Percentiles rank a stretch among this genome's conserved stretches.
Conservation (phyloP, 345 rosid genomes). For the Hypericum androsaemum region DNA sequence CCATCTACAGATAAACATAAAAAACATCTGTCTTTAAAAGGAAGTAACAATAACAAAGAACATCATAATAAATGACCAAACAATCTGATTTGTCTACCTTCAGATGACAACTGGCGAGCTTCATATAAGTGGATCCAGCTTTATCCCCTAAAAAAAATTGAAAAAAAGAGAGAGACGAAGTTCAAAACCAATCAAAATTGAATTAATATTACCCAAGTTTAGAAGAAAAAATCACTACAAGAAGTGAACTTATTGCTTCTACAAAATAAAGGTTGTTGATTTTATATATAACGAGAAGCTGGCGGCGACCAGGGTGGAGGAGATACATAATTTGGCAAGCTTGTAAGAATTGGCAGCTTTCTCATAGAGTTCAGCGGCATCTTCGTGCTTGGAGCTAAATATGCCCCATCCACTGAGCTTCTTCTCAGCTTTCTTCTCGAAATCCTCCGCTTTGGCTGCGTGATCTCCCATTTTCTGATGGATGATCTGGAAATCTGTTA, state of each 20-base stretch:
- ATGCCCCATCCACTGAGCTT: slow-evolving; percentile 13
- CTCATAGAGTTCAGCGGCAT: slow-evolving; percentile 18
- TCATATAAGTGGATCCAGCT: slow-evolving; percentile 14
- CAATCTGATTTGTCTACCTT: background rate
- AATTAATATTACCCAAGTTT: too few relatives aligned
- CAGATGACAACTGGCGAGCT: slow-evolving; percentile 14
- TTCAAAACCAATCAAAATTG: too few relatives aligned
- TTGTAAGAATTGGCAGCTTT: slow-evolving; percentile 19
- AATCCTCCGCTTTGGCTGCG: slow-evolving; percentile 13
- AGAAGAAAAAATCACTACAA: too few relatives aligned
- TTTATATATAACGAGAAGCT: too few relatives aligned
- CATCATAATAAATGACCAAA: background rate
- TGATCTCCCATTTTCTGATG: slow-evolving; percentile 13
- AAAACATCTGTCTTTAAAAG: background rate
- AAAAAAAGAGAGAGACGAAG: background rate
- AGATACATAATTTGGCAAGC: slow-evolving; percentile 21
- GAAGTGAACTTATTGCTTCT: too few relatives aligned
- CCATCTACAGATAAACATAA: slow-evolving; percentile 6
- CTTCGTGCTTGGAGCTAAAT: slow-evolving; percentile 17
- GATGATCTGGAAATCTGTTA: too few relatives aligned
- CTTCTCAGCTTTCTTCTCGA: slow-evolving; percentile 23
- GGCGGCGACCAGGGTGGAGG: background rate
- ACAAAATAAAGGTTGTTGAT: too few relatives aligned
- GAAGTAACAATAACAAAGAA: background rate
- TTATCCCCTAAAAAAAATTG: slow-evolving; percentile 11